phyloP scores from a whole-genome alignment of 1,139 yeast species.

The Oligophagozyma castellii region DNA sequence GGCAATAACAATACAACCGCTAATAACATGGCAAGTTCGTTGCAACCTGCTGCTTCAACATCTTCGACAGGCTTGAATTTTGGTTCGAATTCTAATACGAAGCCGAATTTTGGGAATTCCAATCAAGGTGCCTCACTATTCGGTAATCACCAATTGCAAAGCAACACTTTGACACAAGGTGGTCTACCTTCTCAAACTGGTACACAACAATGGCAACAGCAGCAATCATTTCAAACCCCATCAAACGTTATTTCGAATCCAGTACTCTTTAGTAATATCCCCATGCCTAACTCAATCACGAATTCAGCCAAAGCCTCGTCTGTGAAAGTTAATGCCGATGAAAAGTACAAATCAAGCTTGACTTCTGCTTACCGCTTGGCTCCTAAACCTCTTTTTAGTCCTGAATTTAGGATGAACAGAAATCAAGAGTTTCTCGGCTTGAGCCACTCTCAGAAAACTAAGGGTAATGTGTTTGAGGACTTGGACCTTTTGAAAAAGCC shows the following conservation, averaged over 20 bases:
- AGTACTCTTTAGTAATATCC: conserved; percentile 1
- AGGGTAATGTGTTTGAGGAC: not conserved
- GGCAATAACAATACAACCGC: conserved; percentile 9
- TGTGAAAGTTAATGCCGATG: conserved; percentile 29
- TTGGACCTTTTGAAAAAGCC: too few species aligned
- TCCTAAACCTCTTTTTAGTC: conserved; percentile 27
- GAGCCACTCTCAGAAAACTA: not conserved
- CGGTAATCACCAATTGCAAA: not conserved
- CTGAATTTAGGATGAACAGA: conserved; percentile 1
- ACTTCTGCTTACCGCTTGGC: conserved; percentile 48
- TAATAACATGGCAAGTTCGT: conserved; percentile 25
- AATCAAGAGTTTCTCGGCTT: conserved; percentile 3
- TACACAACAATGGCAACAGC: conserved; percentile 4
- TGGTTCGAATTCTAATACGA: not conserved
- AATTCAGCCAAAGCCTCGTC: conserved; percentile 40
- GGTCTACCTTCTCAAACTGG: not conserved
- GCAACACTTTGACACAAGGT: not conserved
- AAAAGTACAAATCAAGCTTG: conserved; percentile 45
- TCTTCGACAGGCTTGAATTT: not conserved
- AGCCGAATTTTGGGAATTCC: not conserved
- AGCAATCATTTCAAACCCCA: conserved; percentile 3
- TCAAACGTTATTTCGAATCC: too few species aligned
- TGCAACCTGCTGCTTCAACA: conserved; percentile 17
- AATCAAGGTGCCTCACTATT: conserved; percentile 3
- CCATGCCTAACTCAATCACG: conserved; percentile 20